Base-by-base conservation (phyloP, 139 green algal species). In the Chlorella sp. region DNA sequence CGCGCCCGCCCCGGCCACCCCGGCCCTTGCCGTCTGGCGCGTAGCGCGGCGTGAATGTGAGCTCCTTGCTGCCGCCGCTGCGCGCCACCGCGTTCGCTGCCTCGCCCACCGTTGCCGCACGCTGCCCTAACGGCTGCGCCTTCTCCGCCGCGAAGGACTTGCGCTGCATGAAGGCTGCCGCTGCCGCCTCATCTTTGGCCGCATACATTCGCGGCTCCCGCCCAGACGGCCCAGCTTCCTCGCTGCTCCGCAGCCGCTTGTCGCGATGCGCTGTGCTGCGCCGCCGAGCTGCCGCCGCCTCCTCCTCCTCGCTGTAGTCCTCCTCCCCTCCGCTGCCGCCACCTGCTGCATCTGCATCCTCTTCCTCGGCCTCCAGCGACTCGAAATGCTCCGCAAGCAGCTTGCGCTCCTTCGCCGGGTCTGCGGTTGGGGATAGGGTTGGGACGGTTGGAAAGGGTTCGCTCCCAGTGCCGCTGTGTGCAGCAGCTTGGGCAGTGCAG, bases 301-400 rank as follows among this genome's bases (percentile, higher is more conserved):
- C 36, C 38, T 76, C 79, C 32, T 70, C 65, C 23, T 64, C 41
- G 13, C 78, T 65, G 18, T 11, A 39, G 5, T 38, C 30, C 16
- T 30, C 34, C 57, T 90, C 85, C 36, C 74, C 20, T 47, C 81
- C 86, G 6, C 74, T 47, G 9, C 85, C 68, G 74, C 26, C 82
- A 1, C 20, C 74, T 12, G 21, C 78, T 6, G 15, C 74, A 72
- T 74, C 85, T 80, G n/a, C 79, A 25, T 67, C 55, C n/a, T 62
- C 79, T 51, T n/a, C n/a, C n/a, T n/a, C n/a, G n/a, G 32, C 73
- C 36, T 88, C 86, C 72, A 91, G 20, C 21, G 89, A 78, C 83
- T 90, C 75, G 79, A 95, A 95, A 75, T 98, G 93, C 86, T 96
- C 94, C 23, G 80, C 63, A 32, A 96, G 62, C 70, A 96, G 85